phyloP scores from a whole-genome alignment of 2,329 filamentous ascomycete species.

The Claviceps maximensis region DNA sequence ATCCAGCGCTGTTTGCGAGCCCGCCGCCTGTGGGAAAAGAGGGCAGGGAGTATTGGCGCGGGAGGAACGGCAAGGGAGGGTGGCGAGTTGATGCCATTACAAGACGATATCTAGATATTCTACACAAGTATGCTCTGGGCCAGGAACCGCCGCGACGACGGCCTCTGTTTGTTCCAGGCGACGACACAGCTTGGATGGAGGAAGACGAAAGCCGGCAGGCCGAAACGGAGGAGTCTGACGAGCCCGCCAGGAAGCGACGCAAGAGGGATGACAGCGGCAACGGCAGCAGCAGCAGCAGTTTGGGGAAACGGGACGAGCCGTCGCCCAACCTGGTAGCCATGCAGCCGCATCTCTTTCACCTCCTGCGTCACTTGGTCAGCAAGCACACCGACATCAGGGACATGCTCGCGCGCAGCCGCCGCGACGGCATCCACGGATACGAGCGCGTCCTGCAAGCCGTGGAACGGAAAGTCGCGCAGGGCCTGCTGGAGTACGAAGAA shows the following conservation, averaged over 20 bases:
- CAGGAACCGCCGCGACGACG: conserved; percentile 50
- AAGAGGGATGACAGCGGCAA: conserved; percentile 24
- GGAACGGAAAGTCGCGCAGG: conserved; percentile 60
- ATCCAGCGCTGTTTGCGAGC: conserved; percentile 72
- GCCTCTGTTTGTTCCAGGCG: conserved; percentile 59
- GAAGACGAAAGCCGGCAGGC: conserved; percentile 13
- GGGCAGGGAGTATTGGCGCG: conserved; percentile 76
- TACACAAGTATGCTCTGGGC: conserved; percentile 64
- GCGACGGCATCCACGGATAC: conserved; percentile 61
- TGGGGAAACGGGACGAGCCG: conserved; percentile 24
- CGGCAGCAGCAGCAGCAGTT: conserved; percentile 7
- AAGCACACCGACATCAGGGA: conserved; percentile 76
- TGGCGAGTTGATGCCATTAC: conserved; percentile 82
- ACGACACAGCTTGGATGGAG: conserved; percentile 33
- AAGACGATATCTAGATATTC: conserved; percentile 79
- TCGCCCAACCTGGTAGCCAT: conserved; percentile 60
- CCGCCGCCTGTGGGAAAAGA: conserved; percentile 51
- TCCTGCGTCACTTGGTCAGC: conserved; percentile 70
- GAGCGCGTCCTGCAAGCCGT: conserved; percentile 65
- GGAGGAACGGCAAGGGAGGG: conserved; percentile 63
- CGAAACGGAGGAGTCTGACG: conserved; percentile 24
- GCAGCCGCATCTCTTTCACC: conserved; percentile 87
- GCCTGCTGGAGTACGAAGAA: conserved; percentile 52
- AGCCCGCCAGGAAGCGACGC: conserved; percentile 39
- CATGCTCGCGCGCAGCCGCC: conserved; percentile 54